Base-by-base conservation (phyloP, 2,329 filamentous ascomycete genomes). In the Botrytis fragariae region DNA sequence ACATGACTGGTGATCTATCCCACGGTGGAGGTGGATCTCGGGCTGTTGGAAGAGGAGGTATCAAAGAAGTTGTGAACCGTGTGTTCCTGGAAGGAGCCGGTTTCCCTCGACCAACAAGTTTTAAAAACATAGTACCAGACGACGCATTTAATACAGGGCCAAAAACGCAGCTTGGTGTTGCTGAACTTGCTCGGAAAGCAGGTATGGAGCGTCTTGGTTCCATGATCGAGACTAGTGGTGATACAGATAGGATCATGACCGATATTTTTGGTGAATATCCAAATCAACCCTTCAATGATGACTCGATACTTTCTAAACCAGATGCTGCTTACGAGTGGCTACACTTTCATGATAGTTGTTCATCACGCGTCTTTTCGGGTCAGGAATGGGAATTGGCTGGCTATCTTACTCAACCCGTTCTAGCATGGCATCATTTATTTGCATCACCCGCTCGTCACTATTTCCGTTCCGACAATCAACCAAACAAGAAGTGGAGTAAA, bases 371-470 rank as follows among this genome's bases (percentile, higher is more conserved):
- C 1, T 97, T 91, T 80, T 85, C 89, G n/a, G 91, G 89, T 74
- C 95, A 98, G 81, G 95, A 97, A 72, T 99, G 96, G 93, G 96
- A 99, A 82, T 85, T 99, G 25, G 89, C 88, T 0, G 91, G 93
- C 0, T 99, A 99, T 81, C 88, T 98, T 67, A 93, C 91, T 78
- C 93, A 96, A 77, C 91, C 95, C 0, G 88, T 96, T 25, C 87
- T 98, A 2, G 96, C 93, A 5, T 98, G 97, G 80, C 97, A 99
- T 81, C 87, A 93, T 79, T 87, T 99, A 20, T 99, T 99, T 80
- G 93, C 95, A 5, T 92, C 93, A 0, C 89, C 86, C 86, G 72
- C 85, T 85, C 78, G 79, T 82, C 76, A 78, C 64, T 78, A 80
- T 69, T 80, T 81, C 67, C 84, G 82, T 32, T 85, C 84, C 37